Percentiles rank a stretch among this genome's conserved stretches.
Evolutionary conservation across 2,329 filamentous ascomycete species (phyloP).

Genomic region (Cordyceps fumosorosea): DNA sequence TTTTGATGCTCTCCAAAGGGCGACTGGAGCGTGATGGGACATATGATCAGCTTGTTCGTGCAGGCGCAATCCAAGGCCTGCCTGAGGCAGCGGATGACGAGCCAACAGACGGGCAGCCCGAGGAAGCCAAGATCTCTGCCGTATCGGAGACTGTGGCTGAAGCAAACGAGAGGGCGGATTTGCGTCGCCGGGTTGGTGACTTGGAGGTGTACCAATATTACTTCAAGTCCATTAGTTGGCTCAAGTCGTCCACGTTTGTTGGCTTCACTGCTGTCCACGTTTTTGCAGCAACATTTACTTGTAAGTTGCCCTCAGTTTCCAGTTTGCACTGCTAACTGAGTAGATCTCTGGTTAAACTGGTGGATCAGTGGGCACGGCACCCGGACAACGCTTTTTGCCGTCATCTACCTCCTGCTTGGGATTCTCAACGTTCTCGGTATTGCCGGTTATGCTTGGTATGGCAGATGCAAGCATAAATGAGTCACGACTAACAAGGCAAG

Average conservation of each 20-base stretch:
- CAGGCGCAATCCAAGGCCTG: neutral
- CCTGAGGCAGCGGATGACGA: neutral
- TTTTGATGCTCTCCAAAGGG: neutral
- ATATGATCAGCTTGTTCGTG: neutral
- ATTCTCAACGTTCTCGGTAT: conserved; percentile 15
- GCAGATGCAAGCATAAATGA: neutral
- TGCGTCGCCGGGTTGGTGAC: conserved; percentile 15
- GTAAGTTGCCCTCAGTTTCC: conserved; percentile 4
- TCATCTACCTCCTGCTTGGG: conserved; percentile 18
- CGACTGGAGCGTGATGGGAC: neutral
- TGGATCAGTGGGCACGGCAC: conserved; percentile 19
- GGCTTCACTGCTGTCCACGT: conserved; percentile 14
- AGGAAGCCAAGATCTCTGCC: neutral
- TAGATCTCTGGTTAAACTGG: conserved; percentile 22
- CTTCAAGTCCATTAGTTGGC: conserved; percentile 16
- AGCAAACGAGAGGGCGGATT: conserved; percentile 1
- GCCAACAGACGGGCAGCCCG: neutral
- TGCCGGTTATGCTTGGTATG: conserved; percentile 13
- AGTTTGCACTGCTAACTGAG: neutral
- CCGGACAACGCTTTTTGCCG: conserved; percentile 17
- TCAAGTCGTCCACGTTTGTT: conserved; percentile 1
- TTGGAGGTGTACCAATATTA: conserved; percentile 18
- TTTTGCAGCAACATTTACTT: conserved; percentile 19
- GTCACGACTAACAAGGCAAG: neutral
- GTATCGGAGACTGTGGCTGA: neutral